Base-by-base conservation (phyloP, 768 basidiomycete genomes). In the Collybia sordida region DNA sequence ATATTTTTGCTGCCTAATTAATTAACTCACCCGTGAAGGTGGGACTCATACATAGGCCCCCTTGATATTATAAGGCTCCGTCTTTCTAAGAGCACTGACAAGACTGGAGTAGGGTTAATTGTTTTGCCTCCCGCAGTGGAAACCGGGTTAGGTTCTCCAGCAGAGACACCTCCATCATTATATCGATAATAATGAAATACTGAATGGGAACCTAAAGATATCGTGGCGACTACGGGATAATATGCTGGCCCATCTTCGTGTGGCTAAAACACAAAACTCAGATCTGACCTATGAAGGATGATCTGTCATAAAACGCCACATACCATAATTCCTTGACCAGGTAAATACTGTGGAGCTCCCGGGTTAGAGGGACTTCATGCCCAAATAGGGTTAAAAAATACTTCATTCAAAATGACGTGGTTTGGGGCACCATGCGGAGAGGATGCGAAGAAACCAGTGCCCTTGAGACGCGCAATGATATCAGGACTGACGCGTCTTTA, bases 281-380 rank as follows among this genome's bases (percentile, higher is more conserved):
- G 12, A 37, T 35, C 45, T 19, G 45, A 27, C 9, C 19, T 9
- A 50, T 38, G 31, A 31, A 31, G 2, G 37, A 12, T 34, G 23
- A 43, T 27, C 31, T 42, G 36, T 44, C 15, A 23, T 52, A 34
- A 42, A 4, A 15, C 31, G 45, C 7, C n/a, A 27, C 39, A 48
- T 64, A 93, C 93, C 81, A 94, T 89, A 52, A 98, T 98, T 9
- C 96, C 95, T 71, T 97, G 93, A 1, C 90, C 91, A 6, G 92
- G 80, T 15, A 83, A 77, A 67, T 98, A 98, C 84, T 90, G 19
- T 36, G 47, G 31, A 47, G 47, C 44, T 31, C 25, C 38, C 53
- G 50, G 31, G 17, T n/a, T n/a, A n/a, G n/a, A n/a, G n/a, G n/a
- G n/a, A n/a, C n/a, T n/a, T n/a, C n/a, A n/a, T n/a, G n/a, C n/a